Conservation (phyloP, 345 rosid genomes). For the Fremontodendron californicum region DNA sequence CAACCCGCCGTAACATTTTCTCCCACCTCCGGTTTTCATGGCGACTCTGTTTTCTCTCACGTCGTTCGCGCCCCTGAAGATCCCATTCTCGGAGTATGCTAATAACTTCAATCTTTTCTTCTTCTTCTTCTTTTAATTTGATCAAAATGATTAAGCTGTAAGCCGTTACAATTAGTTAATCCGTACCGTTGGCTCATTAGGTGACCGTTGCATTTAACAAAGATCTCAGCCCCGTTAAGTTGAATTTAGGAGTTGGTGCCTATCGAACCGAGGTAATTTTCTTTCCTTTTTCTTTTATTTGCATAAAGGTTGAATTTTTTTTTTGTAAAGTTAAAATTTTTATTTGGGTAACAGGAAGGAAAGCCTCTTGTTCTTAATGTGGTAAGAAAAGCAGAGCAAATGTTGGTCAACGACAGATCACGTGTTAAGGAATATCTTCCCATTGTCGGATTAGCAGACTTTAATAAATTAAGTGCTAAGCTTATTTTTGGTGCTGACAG, state of each 20-base stretch:
- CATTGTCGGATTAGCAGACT: slow-evolving; percentile 81
- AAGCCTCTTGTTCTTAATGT: slow-evolving; percentile 82
- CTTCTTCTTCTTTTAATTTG: not conserved
- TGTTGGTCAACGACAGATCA: slow-evolving; percentile 73
- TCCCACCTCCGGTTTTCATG: slow-evolving; percentile 36
- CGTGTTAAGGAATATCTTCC: slow-evolving; percentile 94
- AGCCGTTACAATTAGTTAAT: not conserved
- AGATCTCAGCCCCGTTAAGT: slow-evolving; percentile 84
- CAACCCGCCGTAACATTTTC: slow-evolving; percentile 31
- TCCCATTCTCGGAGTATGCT: slow-evolving; percentile 75
- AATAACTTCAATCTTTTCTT: not conserved
- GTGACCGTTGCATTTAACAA: slow-evolving; percentile 94
- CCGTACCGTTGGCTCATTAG: slow-evolving; percentile 25
- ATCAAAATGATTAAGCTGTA: not conserved
- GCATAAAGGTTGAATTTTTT: not conserved
- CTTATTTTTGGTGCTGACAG: slow-evolving; percentile 85
- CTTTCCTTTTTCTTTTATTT: not conserved
- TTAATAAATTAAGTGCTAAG: slow-evolving; percentile 87
- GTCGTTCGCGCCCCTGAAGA: slow-evolving; percentile 85
- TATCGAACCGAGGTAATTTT: slow-evolving; percentile 78
- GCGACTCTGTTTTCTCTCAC: slow-evolving; percentile 71
- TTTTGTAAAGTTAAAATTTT: not conserved
- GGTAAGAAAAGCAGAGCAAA: slow-evolving; percentile 79
- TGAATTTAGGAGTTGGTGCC: slow-evolving; percentile 94
- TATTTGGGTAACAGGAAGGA: slow-evolving; percentile 60